Conservation (phyloP, 306 rosid species). For the Luffa aegyptiaca region DNA sequence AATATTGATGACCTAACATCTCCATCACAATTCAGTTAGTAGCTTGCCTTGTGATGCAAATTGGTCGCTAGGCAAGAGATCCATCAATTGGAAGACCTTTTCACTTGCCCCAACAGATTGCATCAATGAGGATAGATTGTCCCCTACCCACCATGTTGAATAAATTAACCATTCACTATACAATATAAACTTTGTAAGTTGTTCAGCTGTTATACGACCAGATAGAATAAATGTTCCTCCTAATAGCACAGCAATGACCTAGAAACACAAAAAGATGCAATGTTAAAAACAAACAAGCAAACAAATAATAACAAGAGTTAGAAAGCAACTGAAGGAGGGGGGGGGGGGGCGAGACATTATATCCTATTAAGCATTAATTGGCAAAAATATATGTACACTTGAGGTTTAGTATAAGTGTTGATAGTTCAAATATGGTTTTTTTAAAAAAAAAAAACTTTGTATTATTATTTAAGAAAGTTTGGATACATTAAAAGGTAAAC, state of each 20-base stretch:
- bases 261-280: constrained; percentile 14
- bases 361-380: not conserved
- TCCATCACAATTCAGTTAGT: constrained; percentile 12
- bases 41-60: constrained; percentile 59
- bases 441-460: too few species aligned
- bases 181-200: constrained; percentile 84
- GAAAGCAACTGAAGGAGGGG: not conserved
- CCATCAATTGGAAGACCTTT: constrained; percentile 91
- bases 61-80: constrained; percentile 79
- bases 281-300: not conserved
- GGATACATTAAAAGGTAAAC: not conserved
- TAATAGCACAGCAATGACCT: constrained; percentile 75
- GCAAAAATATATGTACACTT: not conserved
- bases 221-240: constrained; percentile 89
- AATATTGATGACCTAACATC: not conserved
- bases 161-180: constrained; percentile 92
- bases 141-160: constrained; percentile 99
- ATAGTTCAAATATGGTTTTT: not conserved
- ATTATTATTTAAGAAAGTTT: too few species aligned
- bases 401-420: not conserved
- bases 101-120: constrained; percentile 98
- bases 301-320: not conserved
- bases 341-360: not conserved
- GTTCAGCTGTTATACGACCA: constrained; percentile 82
- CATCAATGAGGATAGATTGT: constrained; percentile 83